Conservation (phyloP, 331 rosid genomes). For the Ulmus americana region DNA sequence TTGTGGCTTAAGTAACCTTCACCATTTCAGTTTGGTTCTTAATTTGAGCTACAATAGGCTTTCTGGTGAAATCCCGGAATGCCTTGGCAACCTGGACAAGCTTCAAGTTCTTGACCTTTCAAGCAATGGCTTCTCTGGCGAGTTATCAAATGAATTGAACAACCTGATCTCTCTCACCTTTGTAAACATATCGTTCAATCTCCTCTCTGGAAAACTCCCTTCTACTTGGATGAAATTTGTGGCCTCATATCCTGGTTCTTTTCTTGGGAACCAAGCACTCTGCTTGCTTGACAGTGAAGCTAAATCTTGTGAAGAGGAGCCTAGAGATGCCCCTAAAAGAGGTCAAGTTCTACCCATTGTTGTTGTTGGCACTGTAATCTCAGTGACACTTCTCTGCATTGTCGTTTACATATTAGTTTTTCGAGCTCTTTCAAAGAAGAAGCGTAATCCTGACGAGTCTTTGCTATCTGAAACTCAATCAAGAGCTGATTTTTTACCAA, state of each 20-base stretch:
- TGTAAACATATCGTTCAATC: conserved; percentile 21
- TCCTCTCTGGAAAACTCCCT: conserved; percentile 19
- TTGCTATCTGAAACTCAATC: conserved; percentile 11
- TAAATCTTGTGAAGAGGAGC: conserved; percentile 3
- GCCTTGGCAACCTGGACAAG: conserved; percentile 19
- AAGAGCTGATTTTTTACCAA: conserved; percentile 4
- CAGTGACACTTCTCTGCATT: conserved; percentile 18
- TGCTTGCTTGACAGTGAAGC: conserved; percentile 16
- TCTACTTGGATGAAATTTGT: conserved; percentile 18
- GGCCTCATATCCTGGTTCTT: conserved; percentile 23
- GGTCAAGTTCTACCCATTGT: conserved; percentile 10
- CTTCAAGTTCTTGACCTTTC: conserved; percentile 23
- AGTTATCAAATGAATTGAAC: conserved; percentile 11
- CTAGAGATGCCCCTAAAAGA: conserved; percentile 1
- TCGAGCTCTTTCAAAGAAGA: conserved; percentile 12
- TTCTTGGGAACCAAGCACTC: conserved; percentile 18
- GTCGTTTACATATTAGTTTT: conserved; percentile 7
- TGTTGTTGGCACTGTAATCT: conserved; percentile 17
- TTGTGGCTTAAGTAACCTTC: conserved; percentile 17
- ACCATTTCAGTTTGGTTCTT: conserved; percentile 18
- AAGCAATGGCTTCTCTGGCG: conserved; percentile 16
- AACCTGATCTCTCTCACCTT: conserved; percentile 16
- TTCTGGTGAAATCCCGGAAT: conserved; percentile 16
- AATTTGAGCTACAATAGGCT: conserved; percentile 21
- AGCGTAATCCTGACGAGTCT: conserved; percentile 4